A percentile compares a stretch with the other conserved stretches of the same genome.
phyloP scores from a whole-genome alignment of 2,329 filamentous ascomycete genomes.

The Paraconiothyrium brasiliense region DNA sequence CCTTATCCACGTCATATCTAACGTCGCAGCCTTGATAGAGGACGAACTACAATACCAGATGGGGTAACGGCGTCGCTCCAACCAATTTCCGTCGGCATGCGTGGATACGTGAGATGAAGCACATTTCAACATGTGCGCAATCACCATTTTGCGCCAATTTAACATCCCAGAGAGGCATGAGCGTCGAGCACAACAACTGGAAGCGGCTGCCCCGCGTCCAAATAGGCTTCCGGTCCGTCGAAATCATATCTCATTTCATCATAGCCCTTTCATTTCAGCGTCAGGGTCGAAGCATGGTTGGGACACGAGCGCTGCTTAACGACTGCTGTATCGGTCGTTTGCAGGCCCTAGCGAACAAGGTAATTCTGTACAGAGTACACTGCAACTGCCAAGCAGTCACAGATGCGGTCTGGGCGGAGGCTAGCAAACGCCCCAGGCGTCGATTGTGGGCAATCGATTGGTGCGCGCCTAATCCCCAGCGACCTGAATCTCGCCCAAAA shows the following conservation, averaged over 20 bases:
- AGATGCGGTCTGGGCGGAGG: constrained; percentile 10
- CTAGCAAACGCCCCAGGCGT: constrained; percentile 9
- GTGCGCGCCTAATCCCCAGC: constrained; percentile 30
- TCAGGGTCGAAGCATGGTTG: not conserved
- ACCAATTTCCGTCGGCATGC: constrained; percentile 21
- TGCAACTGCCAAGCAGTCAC: constrained; percentile 13
- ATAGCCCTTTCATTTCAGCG: constrained; percentile 9
- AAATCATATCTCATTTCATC: constrained; percentile 11
- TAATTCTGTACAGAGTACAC: constrained; percentile 4
- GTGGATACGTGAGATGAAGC: constrained; percentile 20
- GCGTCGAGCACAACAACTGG: constrained; percentile 19
- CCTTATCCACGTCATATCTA: constrained; percentile 6
- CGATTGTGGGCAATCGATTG: constrained; percentile 28
- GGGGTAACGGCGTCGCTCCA: not conserved
- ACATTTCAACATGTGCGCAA: constrained; percentile 23
- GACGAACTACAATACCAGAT: not conserved
- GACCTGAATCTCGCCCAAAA: constrained; percentile 39
- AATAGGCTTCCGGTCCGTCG: constrained; percentile 15
- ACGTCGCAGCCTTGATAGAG: not conserved
- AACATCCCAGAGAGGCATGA: constrained; percentile 21
- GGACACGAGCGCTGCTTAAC: constrained; percentile 2
- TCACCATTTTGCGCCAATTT: constrained; percentile 12
- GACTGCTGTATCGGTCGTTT: constrained; percentile 1
- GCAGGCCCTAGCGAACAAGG: constrained; percentile 3
- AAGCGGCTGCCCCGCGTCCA: constrained; percentile 25